phyloP scores from a whole-genome alignment of 805 yeast genomes.

The Lipomyces sp. region DNA sequence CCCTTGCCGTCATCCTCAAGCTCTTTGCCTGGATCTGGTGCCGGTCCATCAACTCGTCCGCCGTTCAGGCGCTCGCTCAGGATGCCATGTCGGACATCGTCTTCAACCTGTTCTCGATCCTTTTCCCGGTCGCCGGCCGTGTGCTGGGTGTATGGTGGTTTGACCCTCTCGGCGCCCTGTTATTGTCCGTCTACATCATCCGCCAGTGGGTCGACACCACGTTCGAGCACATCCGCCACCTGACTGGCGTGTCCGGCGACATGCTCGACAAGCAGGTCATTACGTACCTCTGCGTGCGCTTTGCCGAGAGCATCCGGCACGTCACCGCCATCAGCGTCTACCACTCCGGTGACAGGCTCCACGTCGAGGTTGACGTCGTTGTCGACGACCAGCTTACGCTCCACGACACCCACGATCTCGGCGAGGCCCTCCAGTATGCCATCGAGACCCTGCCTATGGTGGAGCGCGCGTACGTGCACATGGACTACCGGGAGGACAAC shows the following conservation, averaged over 20 bases:
- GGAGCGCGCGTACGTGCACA: conserved; percentile 65
- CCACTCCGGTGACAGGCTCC: conserved; percentile 61
- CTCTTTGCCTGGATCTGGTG: conserved; percentile 64
- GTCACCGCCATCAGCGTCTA: conserved; percentile 58
- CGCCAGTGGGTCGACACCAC: conserved; percentile 53
- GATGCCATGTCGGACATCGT: conserved; percentile 77
- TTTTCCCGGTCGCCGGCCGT: conserved; percentile 65
- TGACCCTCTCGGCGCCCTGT: conserved; percentile 59
- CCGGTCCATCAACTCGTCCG: conserved; percentile 54
- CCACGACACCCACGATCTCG: conserved; percentile 62
- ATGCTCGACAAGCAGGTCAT: conserved; percentile 53
- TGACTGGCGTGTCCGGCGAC: conserved; percentile 59
- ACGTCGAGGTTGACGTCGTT: conserved; percentile 63
- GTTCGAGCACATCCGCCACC: conserved; percentile 56
- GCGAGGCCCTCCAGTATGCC: conserved; percentile 64
- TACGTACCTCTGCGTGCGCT: conserved; percentile 54
- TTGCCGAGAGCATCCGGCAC: conserved; percentile 54
- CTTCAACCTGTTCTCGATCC: conserved; percentile 58
- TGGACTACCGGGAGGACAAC: conserved; percentile 47
- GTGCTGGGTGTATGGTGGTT: conserved; percentile 45
- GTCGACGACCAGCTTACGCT: conserved; percentile 46
- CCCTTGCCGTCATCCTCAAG: conserved; percentile 57
- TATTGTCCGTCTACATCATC: conserved; percentile 53
- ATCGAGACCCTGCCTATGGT: conserved; percentile 62
- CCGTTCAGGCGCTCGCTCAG: conserved; percentile 75